Percentiles rank a stretch among this genome's conserved stretches.
Conservation (phyloP, 768 basidiomycete genomes). For the Pulveroboletus sp. region DNA sequence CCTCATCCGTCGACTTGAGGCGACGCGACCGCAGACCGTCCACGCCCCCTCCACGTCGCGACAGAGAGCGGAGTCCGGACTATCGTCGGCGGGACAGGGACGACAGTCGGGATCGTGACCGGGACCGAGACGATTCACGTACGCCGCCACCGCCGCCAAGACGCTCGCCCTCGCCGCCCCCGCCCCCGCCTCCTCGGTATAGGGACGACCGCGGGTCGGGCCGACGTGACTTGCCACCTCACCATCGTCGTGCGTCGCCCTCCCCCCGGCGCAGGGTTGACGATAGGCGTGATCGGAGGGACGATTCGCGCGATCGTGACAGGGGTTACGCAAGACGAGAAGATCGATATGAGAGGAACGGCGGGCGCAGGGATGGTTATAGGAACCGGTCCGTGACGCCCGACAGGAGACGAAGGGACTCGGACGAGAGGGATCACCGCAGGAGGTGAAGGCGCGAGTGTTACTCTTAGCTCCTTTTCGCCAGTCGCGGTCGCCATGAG, state of each 20-base stretch:
- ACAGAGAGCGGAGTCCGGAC: conserved; percentile 23
- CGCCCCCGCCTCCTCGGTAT: conserved; percentile 27
- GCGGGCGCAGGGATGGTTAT: conserved; percentile 17
- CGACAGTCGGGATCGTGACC: neutral
- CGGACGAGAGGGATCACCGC: conserved; percentile 25
- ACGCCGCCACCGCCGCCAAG: conserved; percentile 20
- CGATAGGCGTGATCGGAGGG: conserved; percentile 19
- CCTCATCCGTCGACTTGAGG: conserved; percentile 34
- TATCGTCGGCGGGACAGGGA: too few species aligned
- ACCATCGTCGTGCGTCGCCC: conserved; percentile 19
- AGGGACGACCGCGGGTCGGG: conserved; percentile 20
- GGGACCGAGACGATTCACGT: too few species aligned
- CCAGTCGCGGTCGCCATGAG: too few species aligned
- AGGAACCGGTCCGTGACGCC: conserved; percentile 26
- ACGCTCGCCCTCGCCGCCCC: conserved; percentile 20
- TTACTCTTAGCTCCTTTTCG: too few species aligned
- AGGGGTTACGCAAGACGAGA: conserved; percentile 17
- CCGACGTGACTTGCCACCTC: conserved; percentile 25
- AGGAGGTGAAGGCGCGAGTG: conserved; percentile 24
- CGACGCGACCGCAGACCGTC: conserved; percentile 28
- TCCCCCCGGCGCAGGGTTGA: conserved; percentile 23
- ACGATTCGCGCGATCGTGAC: conserved; percentile 25
- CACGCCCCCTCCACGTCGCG: conserved; percentile 32
- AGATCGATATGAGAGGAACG: conserved; percentile 22
- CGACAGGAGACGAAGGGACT: conserved; percentile 18